Evolutionary conservation across 1,284 basidiomycete genomes (phyloP).

Genomic region (Fistulinella cinereoalba): DNA sequence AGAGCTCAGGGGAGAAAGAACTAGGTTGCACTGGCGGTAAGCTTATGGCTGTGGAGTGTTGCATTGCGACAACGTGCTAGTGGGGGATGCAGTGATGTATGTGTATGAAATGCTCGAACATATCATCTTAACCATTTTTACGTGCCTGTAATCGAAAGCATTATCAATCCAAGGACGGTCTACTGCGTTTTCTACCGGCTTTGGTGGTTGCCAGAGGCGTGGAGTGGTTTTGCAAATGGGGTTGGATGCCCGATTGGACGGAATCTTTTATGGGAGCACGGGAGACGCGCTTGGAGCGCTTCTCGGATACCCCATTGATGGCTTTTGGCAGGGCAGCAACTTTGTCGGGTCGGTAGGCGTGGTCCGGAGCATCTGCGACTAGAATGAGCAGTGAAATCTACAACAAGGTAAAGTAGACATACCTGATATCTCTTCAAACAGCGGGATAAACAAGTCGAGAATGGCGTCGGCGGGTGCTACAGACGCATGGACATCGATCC

Average conservation of each 20-base stretch:
- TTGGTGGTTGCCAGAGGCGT: slow-evolving; percentile 18
- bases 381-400: slow-evolving; percentile 4
- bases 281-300: slow-evolving; percentile 7
- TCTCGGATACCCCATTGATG: slow-evolving; percentile 16
- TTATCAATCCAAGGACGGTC: slow-evolving; percentile 28
- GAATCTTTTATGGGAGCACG: slow-evolving; percentile 21
- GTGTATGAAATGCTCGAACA: slow-evolving; percentile 26
- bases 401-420: not conserved
- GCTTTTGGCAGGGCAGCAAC: slow-evolving; percentile 9
- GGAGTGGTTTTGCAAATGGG: slow-evolving; percentile 11
- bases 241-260: slow-evolving; percentile 7
- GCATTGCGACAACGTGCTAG: slow-evolving; percentile 29
- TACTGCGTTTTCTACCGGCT: slow-evolving; percentile 32
- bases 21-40: slow-evolving; percentile 31
- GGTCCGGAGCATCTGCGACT: slow-evolving; percentile 19
- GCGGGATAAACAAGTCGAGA: slow-evolving; percentile 24
- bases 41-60: slow-evolving; percentile 16
- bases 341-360: slow-evolving; percentile 19
- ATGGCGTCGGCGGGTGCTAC: slow-evolving; percentile 16
- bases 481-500: slow-evolving; percentile 15
- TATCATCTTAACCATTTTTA: slow-evolving; percentile 15
- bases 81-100: slow-evolving; percentile 24
- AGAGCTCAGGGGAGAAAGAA: slow-evolving; percentile 13
- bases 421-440: slow-evolving; percentile 31
- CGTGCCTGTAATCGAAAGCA: slow-evolving; percentile 14